Evolutionary conservation across 495 filamentous ascomycete species (phyloP), one percentile per base, ranked within the genome.

Genomic region (Peziza echinospora): DNA sequence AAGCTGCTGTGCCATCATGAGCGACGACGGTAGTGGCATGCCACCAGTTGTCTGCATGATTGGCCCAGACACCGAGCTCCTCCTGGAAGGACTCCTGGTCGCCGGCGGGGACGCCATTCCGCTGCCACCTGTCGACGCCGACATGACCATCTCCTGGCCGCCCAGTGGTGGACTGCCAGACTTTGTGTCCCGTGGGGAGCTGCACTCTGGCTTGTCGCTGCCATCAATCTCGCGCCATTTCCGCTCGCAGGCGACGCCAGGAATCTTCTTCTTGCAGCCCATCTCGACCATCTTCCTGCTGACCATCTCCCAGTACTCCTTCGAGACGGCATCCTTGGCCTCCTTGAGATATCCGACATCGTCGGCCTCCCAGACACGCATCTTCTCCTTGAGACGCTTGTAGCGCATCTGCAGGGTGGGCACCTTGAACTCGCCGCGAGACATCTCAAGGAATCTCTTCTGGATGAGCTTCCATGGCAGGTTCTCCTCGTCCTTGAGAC

Each of bases 341-440:
- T 60, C 56, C 19, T 59, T 59, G n/a, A 60, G 39, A 13, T 53
- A 52, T 42, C 72, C 64, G 64, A 77, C 73, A 68, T 83, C 78
- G 46, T 67, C 65, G 43, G 76, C 70, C 42, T 76, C 75, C 79
- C 79, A 83, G 4, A 71, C 66, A 10, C 72, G 64, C 58, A 73
- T 62, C 44, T 75, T 70, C 57, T 78, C 76, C 37, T 75, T 70
- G 30, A 80, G 65, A 21, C 78, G 66, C 49, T 76, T 71, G 55
- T 76, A 72, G 13, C 79, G 71, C 78, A 83, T 83, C 61, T 83
- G 78, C 41, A 83, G 62, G 3, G 77, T 71, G 3, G 79, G 74
- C 45, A 82, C 76, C 39, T 77, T 65, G 45, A 73, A 77, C 51
- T 71, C 70, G 48, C 78, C 77, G 41, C 76, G 66, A 51, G 72